Conservation (phyloP, 108 stramenopile species). For the Stephanodiscus minutulus region DNA sequence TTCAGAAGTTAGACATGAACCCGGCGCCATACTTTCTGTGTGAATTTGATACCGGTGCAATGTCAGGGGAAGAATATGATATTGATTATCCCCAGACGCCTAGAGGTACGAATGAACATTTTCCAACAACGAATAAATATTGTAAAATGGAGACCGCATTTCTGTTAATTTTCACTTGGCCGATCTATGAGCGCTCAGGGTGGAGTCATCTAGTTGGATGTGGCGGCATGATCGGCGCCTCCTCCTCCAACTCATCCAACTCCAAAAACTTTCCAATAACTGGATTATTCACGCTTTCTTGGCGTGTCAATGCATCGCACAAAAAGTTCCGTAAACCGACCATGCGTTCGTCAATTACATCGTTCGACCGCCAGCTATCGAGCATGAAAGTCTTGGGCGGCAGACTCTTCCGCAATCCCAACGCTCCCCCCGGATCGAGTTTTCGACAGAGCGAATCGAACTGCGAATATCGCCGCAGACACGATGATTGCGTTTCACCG, state of each 20-base stretch:
- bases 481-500: constrained; percentile 9
- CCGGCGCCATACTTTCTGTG: too few relatives aligned
- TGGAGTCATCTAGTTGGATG: too few relatives aligned
- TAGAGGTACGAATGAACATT: too few relatives aligned
- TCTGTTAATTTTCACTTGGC: too few relatives aligned
- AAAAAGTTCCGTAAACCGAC: constrained; percentile 24
- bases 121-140: too few relatives aligned
- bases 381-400: constrained; percentile 35
- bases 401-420: constrained; percentile 6
- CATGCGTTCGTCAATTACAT: constrained; percentile 39
- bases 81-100: too few relatives aligned
- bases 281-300: constrained; percentile 23
- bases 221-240: neutral
- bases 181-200: too few relatives aligned
- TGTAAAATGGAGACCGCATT: too few relatives aligned
- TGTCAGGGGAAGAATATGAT: too few relatives aligned
- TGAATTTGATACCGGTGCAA: too few relatives aligned
- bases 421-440: constrained; percentile 17
- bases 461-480: constrained; percentile 40
- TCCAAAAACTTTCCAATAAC: constrained; percentile 26
- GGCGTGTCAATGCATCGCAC: constrained; percentile 17
- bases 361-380: constrained; percentile 9
- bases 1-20: too few relatives aligned
- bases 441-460: constrained; percentile 25
- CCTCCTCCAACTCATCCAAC: neutral